Evolutionary conservation across 2,329 filamentous ascomycete species (phyloP).

Genomic region (Chrysoporthe austroafricana): DNA sequence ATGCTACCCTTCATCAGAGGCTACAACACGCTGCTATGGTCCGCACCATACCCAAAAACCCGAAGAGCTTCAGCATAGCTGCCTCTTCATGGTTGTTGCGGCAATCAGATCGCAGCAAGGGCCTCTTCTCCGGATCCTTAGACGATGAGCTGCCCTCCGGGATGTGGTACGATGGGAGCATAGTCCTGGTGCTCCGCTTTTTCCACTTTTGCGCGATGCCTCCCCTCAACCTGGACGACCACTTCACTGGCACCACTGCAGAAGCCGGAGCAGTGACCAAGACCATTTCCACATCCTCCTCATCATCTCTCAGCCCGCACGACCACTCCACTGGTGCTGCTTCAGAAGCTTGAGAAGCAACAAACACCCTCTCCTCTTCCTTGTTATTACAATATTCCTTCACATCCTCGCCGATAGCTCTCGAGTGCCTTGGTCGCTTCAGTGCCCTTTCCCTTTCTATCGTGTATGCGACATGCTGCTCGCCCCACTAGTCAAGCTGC

Average conservation of each 20-base stretch:
- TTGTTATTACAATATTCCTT: neutral
- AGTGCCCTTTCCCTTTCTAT: neutral
- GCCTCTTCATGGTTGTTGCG: neutral
- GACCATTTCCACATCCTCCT: neutral
- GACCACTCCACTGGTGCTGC: neutral
- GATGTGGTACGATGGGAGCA: constrained; percentile 8
- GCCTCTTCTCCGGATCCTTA: neutral
- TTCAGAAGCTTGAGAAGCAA: neutral
- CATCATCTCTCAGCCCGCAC: neutral
- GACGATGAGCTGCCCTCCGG: neutral
- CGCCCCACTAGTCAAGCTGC: constrained; percentile 10
- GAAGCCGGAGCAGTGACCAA: neutral
- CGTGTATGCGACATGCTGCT: neutral
- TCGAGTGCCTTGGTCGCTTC: neutral
- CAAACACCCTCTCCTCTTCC: neutral
- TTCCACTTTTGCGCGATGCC: constrained; percentile 12
- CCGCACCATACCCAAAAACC: neutral
- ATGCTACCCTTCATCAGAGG: neutral
- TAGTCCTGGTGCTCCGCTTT: neutral
- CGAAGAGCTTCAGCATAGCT: neutral
- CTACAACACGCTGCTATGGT: constrained; percentile 8
- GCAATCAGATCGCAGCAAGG: constrained; percentile 1
- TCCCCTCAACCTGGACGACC: constrained; percentile 1
- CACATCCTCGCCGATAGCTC: neutral
- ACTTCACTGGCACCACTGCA: neutral